phyloP scores from a whole-genome alignment of 164 flowering plant species.

The Warburgia ugandensis region DNA sequence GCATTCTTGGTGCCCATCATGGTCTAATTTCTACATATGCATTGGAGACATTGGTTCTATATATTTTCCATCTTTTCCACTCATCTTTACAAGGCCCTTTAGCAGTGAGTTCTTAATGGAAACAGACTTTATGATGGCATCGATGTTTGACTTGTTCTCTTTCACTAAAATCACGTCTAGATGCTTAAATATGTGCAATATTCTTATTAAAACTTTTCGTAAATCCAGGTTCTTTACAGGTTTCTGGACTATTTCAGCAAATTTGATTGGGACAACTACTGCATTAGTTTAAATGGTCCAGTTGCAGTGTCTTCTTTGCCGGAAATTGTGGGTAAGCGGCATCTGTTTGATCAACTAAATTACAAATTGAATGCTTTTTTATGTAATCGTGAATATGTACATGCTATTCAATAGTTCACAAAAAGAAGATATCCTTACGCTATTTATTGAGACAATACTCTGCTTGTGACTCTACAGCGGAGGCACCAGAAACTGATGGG shows the following conservation, averaged over 20 bases:
- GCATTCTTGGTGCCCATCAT: constrained; percentile 92
- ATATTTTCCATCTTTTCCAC: constrained; percentile 71
- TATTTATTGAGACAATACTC: not conserved
- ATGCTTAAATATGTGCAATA: not conserved
- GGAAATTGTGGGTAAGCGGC: constrained; percentile 55
- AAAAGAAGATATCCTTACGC: constrained; percentile 6
- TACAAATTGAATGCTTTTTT: not conserved
- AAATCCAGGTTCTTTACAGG: constrained; percentile 64
- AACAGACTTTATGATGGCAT: too few species aligned
- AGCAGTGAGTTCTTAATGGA: constrained; percentile 41
- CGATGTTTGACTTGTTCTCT: too few species aligned
- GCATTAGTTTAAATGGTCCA: constrained; percentile 77
- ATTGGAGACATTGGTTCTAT: constrained; percentile 77
- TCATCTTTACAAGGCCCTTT: constrained; percentile 68
- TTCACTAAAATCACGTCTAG: not conserved
- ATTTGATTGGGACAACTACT: constrained; percentile 86
- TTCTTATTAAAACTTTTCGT: not conserved
- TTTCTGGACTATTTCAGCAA: constrained; percentile 92
- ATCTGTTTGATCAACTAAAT: not conserved
- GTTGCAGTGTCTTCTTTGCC: constrained; percentile 62
- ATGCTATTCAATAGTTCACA: too few species aligned
- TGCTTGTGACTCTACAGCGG: constrained; percentile 42
- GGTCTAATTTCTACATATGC: constrained; percentile 93
- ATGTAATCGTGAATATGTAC: not conserved
- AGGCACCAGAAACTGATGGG: constrained; percentile 48